These are phyloP conservation scores for Synchytrium microbalum DNA, from an alignment of 371 early-diverging fungal genomes.

Conservation along the genomic window DNA sequence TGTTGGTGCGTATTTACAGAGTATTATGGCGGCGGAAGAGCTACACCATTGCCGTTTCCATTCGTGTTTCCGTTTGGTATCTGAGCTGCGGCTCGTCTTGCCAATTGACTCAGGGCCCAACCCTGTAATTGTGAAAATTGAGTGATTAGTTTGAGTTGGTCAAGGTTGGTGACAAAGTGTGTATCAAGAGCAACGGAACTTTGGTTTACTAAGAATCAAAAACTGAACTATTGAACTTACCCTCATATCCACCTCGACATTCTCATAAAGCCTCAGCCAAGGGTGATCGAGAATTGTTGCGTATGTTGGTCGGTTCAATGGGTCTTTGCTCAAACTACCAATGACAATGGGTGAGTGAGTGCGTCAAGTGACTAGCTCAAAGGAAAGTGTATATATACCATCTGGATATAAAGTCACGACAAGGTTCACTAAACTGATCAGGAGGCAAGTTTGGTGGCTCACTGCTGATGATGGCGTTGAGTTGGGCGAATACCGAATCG, in stretches of 20 bases:
- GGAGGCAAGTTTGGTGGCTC: constrained; percentile 67
- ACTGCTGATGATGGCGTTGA: constrained; percentile 76
- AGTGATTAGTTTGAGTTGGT: too few species aligned
- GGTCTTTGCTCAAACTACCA: constrained; percentile 64
- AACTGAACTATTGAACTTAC: too few species aligned
- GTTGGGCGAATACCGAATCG: constrained; percentile 73
- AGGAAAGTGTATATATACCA: constrained; percentile 40
- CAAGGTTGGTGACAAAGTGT: too few species aligned
- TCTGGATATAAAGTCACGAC: constrained; percentile 67
- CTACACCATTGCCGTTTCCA: too few species aligned
- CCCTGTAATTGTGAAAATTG: too few species aligned
- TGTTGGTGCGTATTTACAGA: too few species aligned
- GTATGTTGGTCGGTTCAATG: constrained; percentile 62
- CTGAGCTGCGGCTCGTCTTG: too few species aligned
- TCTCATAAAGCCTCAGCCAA: neutral
- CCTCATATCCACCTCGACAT: constrained; percentile 4
- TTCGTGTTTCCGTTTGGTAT: too few species aligned
- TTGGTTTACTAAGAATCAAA: too few species aligned
- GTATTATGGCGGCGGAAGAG: too few species aligned
- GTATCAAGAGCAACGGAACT: too few species aligned
- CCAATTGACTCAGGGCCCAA: too few species aligned
- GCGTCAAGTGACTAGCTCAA: neutral
- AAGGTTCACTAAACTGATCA: constrained; percentile 55
- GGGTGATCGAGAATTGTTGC: constrained; percentile 43
- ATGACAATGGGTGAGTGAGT: neutral